Evolutionary conservation across 2,329 filamentous ascomycete species (phyloP), one percentile per base, ranked within the genome.

Genomic region (Colletotrichum orchidophilum): DNA sequence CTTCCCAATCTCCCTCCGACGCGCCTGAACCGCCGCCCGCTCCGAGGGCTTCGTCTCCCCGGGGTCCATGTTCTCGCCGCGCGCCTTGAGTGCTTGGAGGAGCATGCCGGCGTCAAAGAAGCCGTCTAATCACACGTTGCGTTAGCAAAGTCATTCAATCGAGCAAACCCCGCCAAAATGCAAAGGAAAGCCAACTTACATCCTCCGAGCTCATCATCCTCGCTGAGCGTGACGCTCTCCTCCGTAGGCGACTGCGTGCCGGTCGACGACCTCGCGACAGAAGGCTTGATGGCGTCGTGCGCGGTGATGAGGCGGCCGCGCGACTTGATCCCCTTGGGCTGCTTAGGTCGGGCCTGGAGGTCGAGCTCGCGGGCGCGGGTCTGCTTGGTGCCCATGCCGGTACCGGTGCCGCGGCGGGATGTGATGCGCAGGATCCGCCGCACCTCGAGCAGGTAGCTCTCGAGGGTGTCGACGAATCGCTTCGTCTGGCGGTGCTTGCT

Each of bases 51-150:
- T 89, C 11, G 82, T 82, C 73, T 90, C 87, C 53, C 81, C 84
- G 3, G 82, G 77, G 63, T 89, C 87, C 6, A 84, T 80, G 4
- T 83, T 85, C 67, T 90, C 86, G 18, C 88, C 87, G 61, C 92
- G 88, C 2, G 92, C 92, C 79, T 95, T 95, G 69, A 97, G 89
- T 1, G 95, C 94, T 80, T 97, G 94, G 27, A 96, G 86, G 5
- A 98, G 88, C 94, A 98, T 97, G 15, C 96, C 96, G 0, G 96
- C 95, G 80, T 98, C 96, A 83, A 98, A 98, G 86, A 98, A 98
- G 35, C 96, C 96, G 85, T 98, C 95, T 97, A 78, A n/a, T 73
- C 70, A 1, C 50, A 31, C 13, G 8, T 3, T 13, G 3, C 27
- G 6, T 5, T 3, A 55, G 62, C 42, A 33, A 7, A 61, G 74